Evolutionary conservation across 257 asterid genomes (phyloP), one percentile per base, ranked within the genome.

Genomic region (Nicotiana attenuata): DNA sequence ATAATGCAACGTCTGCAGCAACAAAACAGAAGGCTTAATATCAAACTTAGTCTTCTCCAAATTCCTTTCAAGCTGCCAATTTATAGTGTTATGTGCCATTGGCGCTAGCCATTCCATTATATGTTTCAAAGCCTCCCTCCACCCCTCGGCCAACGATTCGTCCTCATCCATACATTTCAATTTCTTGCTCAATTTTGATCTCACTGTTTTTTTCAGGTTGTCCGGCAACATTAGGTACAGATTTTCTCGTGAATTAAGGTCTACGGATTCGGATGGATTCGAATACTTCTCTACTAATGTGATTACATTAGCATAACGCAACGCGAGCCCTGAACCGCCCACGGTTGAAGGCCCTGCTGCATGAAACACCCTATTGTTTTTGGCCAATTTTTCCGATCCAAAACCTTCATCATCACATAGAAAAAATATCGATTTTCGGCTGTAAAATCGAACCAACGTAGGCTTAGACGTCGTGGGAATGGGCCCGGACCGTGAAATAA

Each of bases 41-140:
- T 89, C 94, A 10, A 94, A 89, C 84, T 82, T 92, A 89, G 85
- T 86, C 92, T 86, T 92, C 92, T 89, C 97, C 28, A 88, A 89
- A 59, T 83, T 92, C 83, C 95, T 88, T 86, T 93, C 97, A 84
- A 87, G 79, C 78, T 91, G 97, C 97, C 98, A 94, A 77, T 82
- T 84, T 82, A 92, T 80, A 2, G 97, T 93, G 77, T 91, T 88
- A 3, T 84, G 90, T 0, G 98, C 98, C 88, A 93, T 85, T 22
- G 98, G 97, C 17, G 87, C 93, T 16, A 95, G 91, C 98, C 98
- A 95, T 86, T 81, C 86, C 92, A 95, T 63, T 41, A 95, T 88
- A 80, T 87, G 97, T 67, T 22, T 84, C 90, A 93, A 66, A 3
- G 97, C 95, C 0, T 86, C 94, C 84, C 97, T 82, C 98, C 98